Evolutionary conservation across 352 stramenopile genomes (phyloP).

Genomic region (Phytophthora capsici): DNA sequence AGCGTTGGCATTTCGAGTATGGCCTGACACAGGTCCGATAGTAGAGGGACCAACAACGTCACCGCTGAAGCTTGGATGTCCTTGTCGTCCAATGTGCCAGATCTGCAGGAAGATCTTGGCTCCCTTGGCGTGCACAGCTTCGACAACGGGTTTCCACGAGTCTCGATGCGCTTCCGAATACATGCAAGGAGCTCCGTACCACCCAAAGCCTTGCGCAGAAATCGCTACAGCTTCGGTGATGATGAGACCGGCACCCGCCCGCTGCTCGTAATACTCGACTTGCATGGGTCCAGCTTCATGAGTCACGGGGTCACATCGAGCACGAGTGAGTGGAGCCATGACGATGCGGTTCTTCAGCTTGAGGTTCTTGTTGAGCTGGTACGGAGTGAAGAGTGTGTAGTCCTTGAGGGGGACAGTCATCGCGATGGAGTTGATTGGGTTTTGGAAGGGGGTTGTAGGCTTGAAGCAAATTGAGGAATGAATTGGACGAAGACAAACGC

Average conservation of each 20-base stretch:
- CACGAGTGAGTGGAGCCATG: slow-evolving; percentile 42
- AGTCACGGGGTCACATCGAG: slow-evolving; percentile 28
- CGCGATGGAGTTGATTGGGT: too few relatives aligned
- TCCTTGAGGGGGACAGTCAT: slow-evolving; percentile 33
- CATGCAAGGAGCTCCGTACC: slow-evolving; percentile 53
- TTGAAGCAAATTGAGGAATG: slow-evolving; percentile 23
- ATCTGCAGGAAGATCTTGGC: slow-evolving; percentile 50
- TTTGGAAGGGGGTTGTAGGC: background rate
- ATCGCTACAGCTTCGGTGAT: slow-evolving; percentile 38
- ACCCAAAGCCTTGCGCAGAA: slow-evolving; percentile 45
- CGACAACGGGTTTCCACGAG: slow-evolving; percentile 51
- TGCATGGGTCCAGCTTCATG: slow-evolving; percentile 39
- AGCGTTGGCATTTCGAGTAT: slow-evolving; percentile 30
- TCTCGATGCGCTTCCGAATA: slow-evolving; percentile 48
- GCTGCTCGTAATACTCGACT: slow-evolving; percentile 50
- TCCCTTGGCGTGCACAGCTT: slow-evolving; percentile 74
- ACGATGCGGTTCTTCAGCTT: slow-evolving; percentile 54
- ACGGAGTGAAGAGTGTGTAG: slow-evolving; percentile 42
- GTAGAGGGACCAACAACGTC: slow-evolving; percentile 56
- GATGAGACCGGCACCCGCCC: slow-evolving; percentile 34
- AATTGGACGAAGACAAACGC: background rate
- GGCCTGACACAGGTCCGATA: slow-evolving; percentile 29
- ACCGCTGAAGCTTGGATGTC: slow-evolving; percentile 40
- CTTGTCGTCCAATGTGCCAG: slow-evolving; percentile 77
- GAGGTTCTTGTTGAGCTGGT: slow-evolving; percentile 35